Evolutionary conservation across 73 alveolate species (phyloP).

Genomic region (Durusdinium trenchii): DNA sequence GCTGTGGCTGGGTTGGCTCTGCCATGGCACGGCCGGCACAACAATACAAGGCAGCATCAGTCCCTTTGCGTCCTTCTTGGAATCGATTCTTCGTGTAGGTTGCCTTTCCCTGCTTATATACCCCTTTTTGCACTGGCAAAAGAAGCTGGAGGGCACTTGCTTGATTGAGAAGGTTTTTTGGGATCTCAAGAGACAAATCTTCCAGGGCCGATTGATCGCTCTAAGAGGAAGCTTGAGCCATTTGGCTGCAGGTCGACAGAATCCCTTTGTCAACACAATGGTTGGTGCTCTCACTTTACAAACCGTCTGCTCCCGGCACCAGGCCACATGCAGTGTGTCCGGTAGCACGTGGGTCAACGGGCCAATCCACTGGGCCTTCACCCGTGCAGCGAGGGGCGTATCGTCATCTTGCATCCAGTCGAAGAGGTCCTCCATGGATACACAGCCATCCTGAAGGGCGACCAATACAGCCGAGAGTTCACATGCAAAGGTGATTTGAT

Average conservation of each 20-base stretch:
- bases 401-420: conserved; percentile 15
- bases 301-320: neutral
- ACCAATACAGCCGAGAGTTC: neutral
- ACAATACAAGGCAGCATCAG: too few species aligned
- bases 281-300: neutral
- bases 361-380: neutral
- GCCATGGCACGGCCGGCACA: too few species aligned
- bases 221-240: neutral
- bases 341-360: too few species aligned
- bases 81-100: too few species aligned
- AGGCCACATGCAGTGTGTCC: too few species aligned
- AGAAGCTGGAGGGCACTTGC: too few species aligned
- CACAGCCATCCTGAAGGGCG: neutral
- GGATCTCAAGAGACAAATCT: too few species aligned
- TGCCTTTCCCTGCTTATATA: too few species aligned
- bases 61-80: too few species aligned
- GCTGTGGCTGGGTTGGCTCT: too few species aligned
- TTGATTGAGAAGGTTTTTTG: too few species aligned
- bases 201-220: neutral
- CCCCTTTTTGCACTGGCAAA: too few species aligned
- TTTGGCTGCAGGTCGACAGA: neutral
- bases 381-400: neutral
- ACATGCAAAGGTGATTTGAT: neutral
- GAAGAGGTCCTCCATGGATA: neutral
- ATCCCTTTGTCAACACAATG: neutral